phyloP scores from a whole-genome alignment of 116 monocot species.

The Trichopus zeylanicus region DNA sequence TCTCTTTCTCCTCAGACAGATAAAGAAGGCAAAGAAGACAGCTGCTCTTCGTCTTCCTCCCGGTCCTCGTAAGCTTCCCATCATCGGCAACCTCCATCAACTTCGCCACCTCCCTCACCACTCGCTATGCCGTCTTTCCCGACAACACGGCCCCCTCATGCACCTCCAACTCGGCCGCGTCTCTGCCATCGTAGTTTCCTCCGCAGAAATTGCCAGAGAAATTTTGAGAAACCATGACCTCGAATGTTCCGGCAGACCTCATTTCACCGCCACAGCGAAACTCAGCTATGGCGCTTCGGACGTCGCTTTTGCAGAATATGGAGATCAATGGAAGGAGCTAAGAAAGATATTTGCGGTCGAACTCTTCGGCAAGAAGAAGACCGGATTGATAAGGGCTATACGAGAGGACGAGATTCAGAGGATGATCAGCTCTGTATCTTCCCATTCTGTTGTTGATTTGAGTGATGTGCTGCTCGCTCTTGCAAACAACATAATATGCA shows the following conservation, averaged over 20 bases:
- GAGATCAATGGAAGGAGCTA: slow-evolving; percentile 1
- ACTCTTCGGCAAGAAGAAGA: neutral
- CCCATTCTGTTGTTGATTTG: neutral
- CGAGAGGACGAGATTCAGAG: slow-evolving; percentile 5
- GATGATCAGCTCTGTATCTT: neutral
- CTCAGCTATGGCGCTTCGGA: neutral
- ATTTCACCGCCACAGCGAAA: neutral
- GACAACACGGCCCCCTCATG: slow-evolving; percentile 11
- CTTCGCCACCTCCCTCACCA: slow-evolving; percentile 5
- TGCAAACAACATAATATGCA: slow-evolving; percentile 1
- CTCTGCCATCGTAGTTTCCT: slow-evolving; percentile 7
- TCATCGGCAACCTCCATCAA: slow-evolving; percentile 23
- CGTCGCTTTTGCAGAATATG: neutral
- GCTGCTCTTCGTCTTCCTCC: slow-evolving; percentile 14
- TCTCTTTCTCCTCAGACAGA: neutral
- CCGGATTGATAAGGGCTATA: neutral
- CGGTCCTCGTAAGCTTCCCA: slow-evolving; percentile 5
- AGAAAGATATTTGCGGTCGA: neutral
- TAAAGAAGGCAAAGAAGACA: neutral
- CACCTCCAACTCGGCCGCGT: neutral
- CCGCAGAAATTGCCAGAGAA: slow-evolving; percentile 5
- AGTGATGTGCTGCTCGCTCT: neutral
- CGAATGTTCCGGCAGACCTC: slow-evolving; percentile 3
- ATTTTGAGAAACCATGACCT: slow-evolving; percentile 11
- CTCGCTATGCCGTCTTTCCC: slow-evolving; percentile 3